Base-by-base conservation (phyloP, 495 filamentous ascomycete species). In the Letharia columbiana region DNA sequence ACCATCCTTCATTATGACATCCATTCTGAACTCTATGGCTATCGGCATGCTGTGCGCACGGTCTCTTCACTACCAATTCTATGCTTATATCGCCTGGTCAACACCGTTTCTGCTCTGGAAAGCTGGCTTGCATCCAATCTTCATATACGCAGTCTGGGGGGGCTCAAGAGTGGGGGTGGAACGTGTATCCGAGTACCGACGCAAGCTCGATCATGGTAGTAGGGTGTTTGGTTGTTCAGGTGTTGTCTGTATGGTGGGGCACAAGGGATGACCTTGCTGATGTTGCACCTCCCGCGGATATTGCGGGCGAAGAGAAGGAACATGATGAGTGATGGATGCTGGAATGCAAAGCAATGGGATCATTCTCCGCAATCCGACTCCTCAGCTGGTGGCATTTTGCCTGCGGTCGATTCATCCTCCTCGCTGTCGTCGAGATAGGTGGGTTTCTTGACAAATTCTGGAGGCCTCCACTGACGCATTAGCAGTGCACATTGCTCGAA, bases 11-110 rank as follows among this genome's bases (percentile, higher is more conserved):
- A 83, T 94, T 64, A 82, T 92, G 78, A 90, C 87, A 1, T 82
- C 86, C 13, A 82, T 96, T 66, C 83, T 98, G 60, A 87, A 87
- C 5, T 88, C 91, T 49, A 89, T 94, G 67, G 80, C 84, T 45
- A 86, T 96, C 70, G 94, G 94, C 47, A 83, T 96, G 77, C 84
- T 98, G 45, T 97, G 92, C 72, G 94, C 94, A 18, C 82, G 94
- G 62, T 91, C 87, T 33, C 80, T 98, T 63, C 94, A 98, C 78
- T 98, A 97, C 76, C 94, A 98, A 73, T 98, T 98, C 79, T 98
- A 93, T 79, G 83, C 90, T 60, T 96, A 93, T 80, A 82, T 96
- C 54, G 88, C 90, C 57, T 96, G 91, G 91, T 85, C 90, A 17
- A 91, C 91, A 10, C 94, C 94, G 0, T 96, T 91, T 74, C 83